Base-by-base conservation (phyloP, 768 basidiomycete genomes). In the Mycena belliarum region DNA sequence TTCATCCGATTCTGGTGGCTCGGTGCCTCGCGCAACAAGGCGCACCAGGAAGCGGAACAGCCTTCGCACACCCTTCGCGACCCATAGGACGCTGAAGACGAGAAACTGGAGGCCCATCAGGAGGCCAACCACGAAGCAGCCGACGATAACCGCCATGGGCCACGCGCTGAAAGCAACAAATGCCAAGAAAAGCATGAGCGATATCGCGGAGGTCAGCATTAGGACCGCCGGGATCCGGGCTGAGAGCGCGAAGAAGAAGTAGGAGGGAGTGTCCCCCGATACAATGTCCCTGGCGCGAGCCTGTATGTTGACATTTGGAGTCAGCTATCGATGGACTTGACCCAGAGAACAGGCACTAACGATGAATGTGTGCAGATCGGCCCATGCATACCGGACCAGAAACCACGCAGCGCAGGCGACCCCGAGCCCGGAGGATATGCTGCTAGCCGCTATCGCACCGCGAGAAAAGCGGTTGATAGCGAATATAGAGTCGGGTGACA, bases 171-270 rank as follows among this genome's bases (percentile, higher is more conserved):
- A 89, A 4, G 88, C 85, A 8, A 89, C 82, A 24, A 82, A 68
- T 9, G 79, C 73, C 24, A 90, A 69, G 71, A 89, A 90, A 1
- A 67, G 61, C 75, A 86, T 83, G 9, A 91, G 76, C 1, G 84
- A 74, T n/a, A 80, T 42, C 0, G 82, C 76, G 12, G 86, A 82
- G 28, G 76, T 56, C 52, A 87, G 76, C 75, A 85, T 82, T 66
- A 84, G 84, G 8, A 89, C 60, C 0, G 82, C 78, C 0, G 88
- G 89, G 14, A 88, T 72, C 21, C 87, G 80, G 7, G 88, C 77
- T 1, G 85, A 82, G 15, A 91, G 76, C 26, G 84, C 76, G 69
- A 91, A 91, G 74, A 88, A 89, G 55, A 87, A 75, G 68, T 86
- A 87, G 11, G 73, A 76, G 60, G 83, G 86, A 29, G 35, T 52